Conservation (phyloP, 345 rosid species). For the Dimocarpus longan region DNA sequence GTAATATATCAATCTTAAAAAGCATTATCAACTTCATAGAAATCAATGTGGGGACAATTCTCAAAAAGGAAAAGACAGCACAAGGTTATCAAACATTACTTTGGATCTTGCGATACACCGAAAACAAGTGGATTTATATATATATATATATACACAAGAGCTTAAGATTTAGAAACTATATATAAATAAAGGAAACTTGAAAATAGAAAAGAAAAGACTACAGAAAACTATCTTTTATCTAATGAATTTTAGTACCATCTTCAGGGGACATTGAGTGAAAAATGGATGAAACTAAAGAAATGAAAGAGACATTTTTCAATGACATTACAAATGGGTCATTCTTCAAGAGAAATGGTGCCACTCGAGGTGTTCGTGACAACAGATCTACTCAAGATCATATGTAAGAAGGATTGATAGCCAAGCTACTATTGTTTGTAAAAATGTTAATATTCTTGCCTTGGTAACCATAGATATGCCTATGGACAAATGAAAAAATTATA, state of each 20-base stretch:
- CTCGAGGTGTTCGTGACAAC: slow-evolving; percentile 88
- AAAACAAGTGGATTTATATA: not conserved
- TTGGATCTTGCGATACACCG: not conserved
- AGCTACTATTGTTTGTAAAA: slow-evolving; percentile 80
- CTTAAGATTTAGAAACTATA: not conserved
- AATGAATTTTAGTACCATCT: not conserved
- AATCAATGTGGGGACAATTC: not conserved
- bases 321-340: slow-evolving; percentile 80
- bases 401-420: slow-evolving; percentile 63
- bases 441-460: slow-evolving; percentile 73
- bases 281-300: slow-evolving; percentile 3
- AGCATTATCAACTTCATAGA: not conserved
- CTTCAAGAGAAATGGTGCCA: slow-evolving; percentile 91
- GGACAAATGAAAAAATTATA: too few relatives aligned
- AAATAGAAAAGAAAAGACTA: not conserved
- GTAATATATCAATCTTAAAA: not conserved
- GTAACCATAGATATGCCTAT: slow-evolving; percentile 51
- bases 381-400: slow-evolving; percentile 57
- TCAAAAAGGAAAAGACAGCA: not conserved
- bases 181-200: not conserved
- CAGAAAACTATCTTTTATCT: not conserved
- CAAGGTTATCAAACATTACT: not conserved
- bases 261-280: not conserved
- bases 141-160: too few relatives aligned
- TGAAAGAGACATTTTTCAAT: slow-evolving; percentile 63